Evolutionary conservation across 371 early-diverging fungal species (phyloP).

Genomic region (Caulochytrium protostelioides): DNA sequence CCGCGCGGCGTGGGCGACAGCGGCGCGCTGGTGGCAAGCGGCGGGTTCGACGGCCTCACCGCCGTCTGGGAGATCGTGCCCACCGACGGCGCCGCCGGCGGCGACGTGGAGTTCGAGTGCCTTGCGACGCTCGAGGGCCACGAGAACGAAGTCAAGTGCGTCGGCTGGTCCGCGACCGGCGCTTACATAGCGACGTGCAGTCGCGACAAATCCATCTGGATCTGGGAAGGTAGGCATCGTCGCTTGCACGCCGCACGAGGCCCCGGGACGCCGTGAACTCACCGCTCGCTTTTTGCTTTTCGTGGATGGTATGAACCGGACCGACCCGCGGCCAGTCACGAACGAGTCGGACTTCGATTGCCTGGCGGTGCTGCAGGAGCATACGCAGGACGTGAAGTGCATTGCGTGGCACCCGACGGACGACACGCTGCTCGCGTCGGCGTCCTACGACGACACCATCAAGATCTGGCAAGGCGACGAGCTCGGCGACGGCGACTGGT

Average conservation of each 20-base stretch:
- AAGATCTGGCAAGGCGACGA: conserved; percentile 70
- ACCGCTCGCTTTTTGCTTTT: too few species aligned
- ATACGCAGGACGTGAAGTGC: conserved; percentile 88
- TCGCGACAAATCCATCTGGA: conserved; percentile 91
- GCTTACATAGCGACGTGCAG: conserved; percentile 74
- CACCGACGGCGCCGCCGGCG: background rate
- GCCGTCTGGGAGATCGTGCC: conserved; percentile 57
- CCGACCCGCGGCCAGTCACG: conserved; percentile 20
- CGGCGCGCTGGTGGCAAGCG: conserved; percentile 56
- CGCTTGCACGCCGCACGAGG: too few species aligned
- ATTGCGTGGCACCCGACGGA: conserved; percentile 72
- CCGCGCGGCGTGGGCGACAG: too few species aligned
- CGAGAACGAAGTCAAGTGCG: conserved; percentile 90
- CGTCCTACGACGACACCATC: conserved; percentile 86
- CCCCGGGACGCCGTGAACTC: too few species aligned
- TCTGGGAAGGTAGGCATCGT: conserved; percentile 79
- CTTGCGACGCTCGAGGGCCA: conserved; percentile 90
- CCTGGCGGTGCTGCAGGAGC: conserved; percentile 80
- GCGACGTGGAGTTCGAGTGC: conserved; percentile 49
- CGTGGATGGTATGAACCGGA: too few species aligned
- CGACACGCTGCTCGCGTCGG: conserved; percentile 61
- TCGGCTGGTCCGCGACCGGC: conserved; percentile 65
- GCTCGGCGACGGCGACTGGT: conserved; percentile 75
- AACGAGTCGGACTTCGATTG: conserved; percentile 82
- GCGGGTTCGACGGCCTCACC: conserved; percentile 79